Evolutionary conservation across 2,329 filamentous ascomycete species (phyloP), one percentile per base, ranked within the genome.

Genomic region (Thelonectria olida): DNA sequence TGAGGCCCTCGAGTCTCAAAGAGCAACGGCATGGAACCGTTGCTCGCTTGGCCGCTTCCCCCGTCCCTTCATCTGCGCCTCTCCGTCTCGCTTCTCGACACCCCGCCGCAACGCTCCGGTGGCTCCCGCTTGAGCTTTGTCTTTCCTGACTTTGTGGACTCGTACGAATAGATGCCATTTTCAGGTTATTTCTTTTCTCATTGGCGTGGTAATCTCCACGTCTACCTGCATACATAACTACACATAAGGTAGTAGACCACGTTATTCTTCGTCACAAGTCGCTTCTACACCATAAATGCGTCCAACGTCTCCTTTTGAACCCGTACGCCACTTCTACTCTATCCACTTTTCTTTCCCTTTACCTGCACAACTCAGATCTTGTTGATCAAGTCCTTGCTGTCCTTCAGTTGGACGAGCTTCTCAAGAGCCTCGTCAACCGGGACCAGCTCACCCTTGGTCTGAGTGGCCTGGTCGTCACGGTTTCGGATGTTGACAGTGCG

Each of bases 401-500:
- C 77, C 70, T 84, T 81, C 58, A 88, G 78, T 71, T 80, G 79
- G 51, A 78, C 68, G 62, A 88, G 79, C 74, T 87, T 86, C 67
- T 84, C 79, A 44, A 88, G 76, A 6, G 85, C 87, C 70, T 87
- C 84, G 41, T 85, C 77, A 52, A 89, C 75, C 19, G 82, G 78
- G 49, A 89, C 78, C 44, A 87, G 82, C 72, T 87, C 86, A 66
- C 86, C 86, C 73, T 86, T 84, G 70, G 82, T 83, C 76, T 90
- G 87, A 54, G 83, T 86, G 55, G 82, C 83, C 50, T 85, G 85
- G 75, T 89, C 86, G 69, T 89, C 87, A 67, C 87, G 82, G 78
- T 88, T 88, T 58, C 87, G 84, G 61, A 89, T 85, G 73, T 88
- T 89, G 73, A 90, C 84, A 64, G 86, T 83, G 68, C 85, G 80